A percentile compares a stretch with the other conserved stretches of the same genome.
phyloP scores from a whole-genome alignment of 306 rosid genomes.

The Senna siamea region DNA sequence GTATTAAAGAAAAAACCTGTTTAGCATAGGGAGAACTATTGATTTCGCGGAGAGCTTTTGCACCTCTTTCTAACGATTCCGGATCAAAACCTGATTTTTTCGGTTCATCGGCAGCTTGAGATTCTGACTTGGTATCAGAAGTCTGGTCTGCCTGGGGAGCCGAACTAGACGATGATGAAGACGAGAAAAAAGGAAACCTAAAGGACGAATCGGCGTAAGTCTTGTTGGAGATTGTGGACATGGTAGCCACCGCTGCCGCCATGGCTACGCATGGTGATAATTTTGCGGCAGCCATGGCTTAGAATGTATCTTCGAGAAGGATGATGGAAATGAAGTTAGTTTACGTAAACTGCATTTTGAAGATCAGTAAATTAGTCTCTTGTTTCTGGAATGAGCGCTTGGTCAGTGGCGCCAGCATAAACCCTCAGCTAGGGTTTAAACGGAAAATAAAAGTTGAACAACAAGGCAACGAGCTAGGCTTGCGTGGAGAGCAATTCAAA shows the following conservation, averaged over 20 bases:
- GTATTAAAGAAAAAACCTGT: slow-evolving; percentile 50
- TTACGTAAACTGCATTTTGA: too few species aligned
- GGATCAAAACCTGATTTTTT: slow-evolving; percentile 83
- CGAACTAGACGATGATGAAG: slow-evolving; percentile 53
- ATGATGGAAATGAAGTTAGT: neutral
- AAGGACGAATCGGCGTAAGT: slow-evolving; percentile 69
- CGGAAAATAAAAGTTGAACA: slow-evolving; percentile 14
- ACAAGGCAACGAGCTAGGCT: neutral
- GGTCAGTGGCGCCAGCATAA: slow-evolving; percentile 41
- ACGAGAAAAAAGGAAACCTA: slow-evolving; percentile 63
- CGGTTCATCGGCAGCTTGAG: slow-evolving; percentile 66
- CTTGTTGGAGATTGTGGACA: slow-evolving; percentile 54
- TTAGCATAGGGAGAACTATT: slow-evolving; percentile 65
- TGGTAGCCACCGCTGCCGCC: slow-evolving; percentile 71
- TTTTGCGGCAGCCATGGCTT: slow-evolving; percentile 65
- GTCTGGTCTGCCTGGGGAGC: slow-evolving; percentile 47
- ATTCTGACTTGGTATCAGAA: slow-evolving; percentile 53
- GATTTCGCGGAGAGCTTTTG: slow-evolving; percentile 87
- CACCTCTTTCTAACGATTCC: slow-evolving; percentile 84
- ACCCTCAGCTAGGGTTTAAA: slow-evolving; percentile 66
- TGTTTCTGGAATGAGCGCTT: neutral
- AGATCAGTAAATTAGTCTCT: neutral
- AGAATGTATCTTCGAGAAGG: slow-evolving; percentile 31
- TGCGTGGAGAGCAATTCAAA: slow-evolving; percentile 44
- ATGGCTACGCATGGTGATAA: slow-evolving; percentile 68